These are phyloP conservation scores for Coemansia asiatica DNA, from an alignment of 192 early-diverging fungal genomes.

Conservation along the genomic window DNA sequence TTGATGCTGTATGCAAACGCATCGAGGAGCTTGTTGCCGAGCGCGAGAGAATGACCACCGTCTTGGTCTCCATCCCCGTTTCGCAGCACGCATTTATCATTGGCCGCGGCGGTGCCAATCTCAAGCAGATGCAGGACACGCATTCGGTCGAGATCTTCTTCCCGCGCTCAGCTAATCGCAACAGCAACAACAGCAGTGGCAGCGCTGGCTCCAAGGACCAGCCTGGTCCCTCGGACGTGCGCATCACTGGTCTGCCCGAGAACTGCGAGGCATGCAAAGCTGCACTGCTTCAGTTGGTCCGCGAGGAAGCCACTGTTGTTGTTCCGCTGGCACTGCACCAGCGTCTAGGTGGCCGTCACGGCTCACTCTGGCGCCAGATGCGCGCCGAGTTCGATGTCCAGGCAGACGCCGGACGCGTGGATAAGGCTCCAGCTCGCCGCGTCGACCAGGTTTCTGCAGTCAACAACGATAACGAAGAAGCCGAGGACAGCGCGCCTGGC, in stretches of 20 bases:
- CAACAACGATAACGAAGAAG: neutral
- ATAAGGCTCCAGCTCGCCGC: slow-evolving; percentile 47
- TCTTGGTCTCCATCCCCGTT: slow-evolving; percentile 66
- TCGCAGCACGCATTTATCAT: slow-evolving; percentile 79
- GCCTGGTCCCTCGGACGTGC: slow-evolving; percentile 34
- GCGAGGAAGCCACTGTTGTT: slow-evolving; percentile 54
- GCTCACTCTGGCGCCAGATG: slow-evolving; percentile 57
- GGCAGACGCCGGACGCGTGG: slow-evolving; percentile 51
- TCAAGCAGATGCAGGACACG: slow-evolving; percentile 68
- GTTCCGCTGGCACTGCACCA: slow-evolving; percentile 61
- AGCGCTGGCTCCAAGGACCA: neutral
- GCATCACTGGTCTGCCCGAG: slow-evolving; percentile 61
- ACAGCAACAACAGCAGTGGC: neutral
- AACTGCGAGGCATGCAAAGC: slow-evolving; percentile 55
- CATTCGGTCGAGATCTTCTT: slow-evolving; percentile 69
- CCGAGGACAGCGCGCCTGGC: slow-evolving; percentile 10
- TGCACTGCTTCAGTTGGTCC: slow-evolving; percentile 55
- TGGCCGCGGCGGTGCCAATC: slow-evolving; percentile 70
- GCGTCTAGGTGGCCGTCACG: slow-evolving; percentile 56
- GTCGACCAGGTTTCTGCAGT: slow-evolving; percentile 42
- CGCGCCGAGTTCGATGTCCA: slow-evolving; percentile 65
- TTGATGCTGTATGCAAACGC: slow-evolving; percentile 41
- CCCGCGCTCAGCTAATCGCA: slow-evolving; percentile 38
- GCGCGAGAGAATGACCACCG: slow-evolving; percentile 61
- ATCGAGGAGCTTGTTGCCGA: slow-evolving; percentile 58